Evolutionary conservation across 2,329 filamentous ascomycete species (phyloP), one percentile per base, ranked within the genome.

Genomic region (Niveomyces coronatus): DNA sequence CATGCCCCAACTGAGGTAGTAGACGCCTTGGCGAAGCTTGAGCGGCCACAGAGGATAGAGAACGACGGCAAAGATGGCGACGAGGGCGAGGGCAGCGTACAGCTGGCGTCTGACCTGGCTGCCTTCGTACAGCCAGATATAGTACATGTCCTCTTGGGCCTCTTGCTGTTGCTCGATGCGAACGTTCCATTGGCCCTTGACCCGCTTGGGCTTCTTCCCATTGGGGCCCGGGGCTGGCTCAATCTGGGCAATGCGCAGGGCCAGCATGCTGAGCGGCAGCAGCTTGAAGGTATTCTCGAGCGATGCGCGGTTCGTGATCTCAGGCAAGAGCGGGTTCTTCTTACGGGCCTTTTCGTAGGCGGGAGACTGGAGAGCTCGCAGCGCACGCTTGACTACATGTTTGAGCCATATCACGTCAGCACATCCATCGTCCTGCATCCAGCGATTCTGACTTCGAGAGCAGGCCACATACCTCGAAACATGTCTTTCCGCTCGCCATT

Each of bases 401-500:
- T n/a, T n/a, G n/a, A n/a, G n/a, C n/a, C n/a, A n/a, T n/a, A n/a
- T n/a, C n/a, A n/a, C n/a, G n/a, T n/a, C n/a, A n/a, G n/a, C n/a
- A n/a, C n/a, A n/a, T n/a, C n/a, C n/a, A n/a, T n/a, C n/a, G n/a
- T n/a, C n/a, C n/a, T n/a, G n/a, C n/a, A n/a, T n/a, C n/a, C n/a
- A n/a, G n/a, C n/a, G n/a, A n/a, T n/a, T n/a, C n/a, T n/a, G n/a
- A n/a, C n/a, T n/a, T n/a, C n/a, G n/a, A n/a, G n/a, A n/a, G n/a
- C n/a, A n/a, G n/a, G n/a, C n/a, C n/a, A n/a, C 55, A 35, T 68
- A 89, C 86, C 87, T 71, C 82, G 83, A 63, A 98, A 96, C 85
- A 98, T 93, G 48, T 98, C 89, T 65, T 94, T 96, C 53, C 91
- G 77, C 70, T 95, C 88, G 52, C 91, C 91, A 48, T 95, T 88